Conservation (phyloP, 345 rosid genomes). For the Atalantia buxifolia region DNA sequence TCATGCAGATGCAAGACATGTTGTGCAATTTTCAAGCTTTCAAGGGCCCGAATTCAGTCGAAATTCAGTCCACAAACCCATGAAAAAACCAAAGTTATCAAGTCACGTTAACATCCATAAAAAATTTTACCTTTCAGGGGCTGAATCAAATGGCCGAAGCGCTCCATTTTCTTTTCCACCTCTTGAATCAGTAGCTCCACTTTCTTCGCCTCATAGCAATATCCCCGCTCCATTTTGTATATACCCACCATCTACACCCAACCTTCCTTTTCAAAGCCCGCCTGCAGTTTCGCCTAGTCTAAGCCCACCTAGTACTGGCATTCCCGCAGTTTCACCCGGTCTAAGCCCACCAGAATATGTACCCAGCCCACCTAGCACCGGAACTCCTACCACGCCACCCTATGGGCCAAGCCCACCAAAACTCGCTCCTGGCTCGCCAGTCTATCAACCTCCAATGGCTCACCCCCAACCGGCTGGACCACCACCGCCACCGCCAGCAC, state of each 20-base stretch:
- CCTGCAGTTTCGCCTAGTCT: not conserved
- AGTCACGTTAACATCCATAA: not conserved
- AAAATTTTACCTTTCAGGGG: not conserved
- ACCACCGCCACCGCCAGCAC: conserved; percentile 3
- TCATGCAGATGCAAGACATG: conserved; percentile 28
- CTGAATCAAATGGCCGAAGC: not conserved
- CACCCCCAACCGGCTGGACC: not conserved
- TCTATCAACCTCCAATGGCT: no score
- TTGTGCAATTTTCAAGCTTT: not conserved
- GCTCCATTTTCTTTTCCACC: conserved; percentile 26
- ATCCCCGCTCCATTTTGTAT: conserved; percentile 9
- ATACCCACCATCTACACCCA: conserved; percentile 19
- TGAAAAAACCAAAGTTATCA: not conserved
- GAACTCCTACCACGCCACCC: not conserved
- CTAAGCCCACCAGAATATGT: conserved; percentile 10
- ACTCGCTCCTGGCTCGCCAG: no score
- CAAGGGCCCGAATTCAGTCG: not conserved
- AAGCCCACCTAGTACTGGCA: conserved; percentile 1
- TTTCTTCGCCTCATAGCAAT: conserved; percentile 3
- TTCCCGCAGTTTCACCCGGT: conserved; percentile 9
- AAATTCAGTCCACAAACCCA: not conserved
- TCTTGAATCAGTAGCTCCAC: conserved; percentile 20
- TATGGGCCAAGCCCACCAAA: conserved; percentile 2
- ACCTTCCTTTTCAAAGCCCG: conserved; percentile 5
- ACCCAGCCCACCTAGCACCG: conserved; percentile 14